Percentiles rank a stretch among this genome's conserved stretches.
phyloP scores from a whole-genome alignment of 495 filamentous ascomycete genomes.

The Penicillium robsamsonii region DNA sequence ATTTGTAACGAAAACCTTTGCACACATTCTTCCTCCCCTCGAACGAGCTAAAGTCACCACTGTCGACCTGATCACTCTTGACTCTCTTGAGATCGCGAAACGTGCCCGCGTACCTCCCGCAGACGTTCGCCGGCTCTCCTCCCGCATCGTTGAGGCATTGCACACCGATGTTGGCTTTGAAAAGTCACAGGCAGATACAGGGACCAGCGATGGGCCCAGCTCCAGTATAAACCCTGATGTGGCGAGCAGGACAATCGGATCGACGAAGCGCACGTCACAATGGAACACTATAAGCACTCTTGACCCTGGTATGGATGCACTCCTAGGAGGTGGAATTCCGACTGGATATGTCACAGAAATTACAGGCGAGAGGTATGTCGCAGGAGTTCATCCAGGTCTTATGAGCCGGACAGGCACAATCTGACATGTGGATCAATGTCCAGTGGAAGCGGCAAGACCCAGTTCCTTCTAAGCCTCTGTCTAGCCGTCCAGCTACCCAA shows the following conservation, averaged over 20 bases:
- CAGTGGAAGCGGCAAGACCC: constrained; percentile 92
- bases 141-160: constrained; percentile 61
- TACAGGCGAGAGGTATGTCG: constrained; percentile 75
- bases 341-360: constrained; percentile 83
- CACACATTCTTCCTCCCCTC: constrained; percentile 73
- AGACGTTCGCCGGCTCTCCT: constrained; percentile 68
- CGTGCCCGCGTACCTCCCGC: constrained; percentile 78
- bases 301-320: constrained; percentile 68
- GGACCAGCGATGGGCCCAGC: constrained; percentile 18
- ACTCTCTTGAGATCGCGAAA: constrained; percentile 79
- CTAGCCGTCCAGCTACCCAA: constrained; percentile 76
- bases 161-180: constrained; percentile 61
- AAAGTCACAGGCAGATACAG: constrained; percentile 17
- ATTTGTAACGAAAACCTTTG: constrained; percentile 66
- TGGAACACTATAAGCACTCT: constrained; percentile 76
- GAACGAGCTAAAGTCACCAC: constrained; percentile 73
- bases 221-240: constrained; percentile 28
- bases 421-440: constrained; percentile 20
- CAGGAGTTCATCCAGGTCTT: neutral
- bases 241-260: constrained; percentile 13
- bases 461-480: constrained; percentile 84
- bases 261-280: constrained; percentile 35
- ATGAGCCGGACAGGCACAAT: neutral
- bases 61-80: constrained; percentile 81
- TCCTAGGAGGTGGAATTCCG: constrained; percentile 82